Conservation (phyloP, 139 green algal genomes). For the Tetradesmus obliquus region DNA sequence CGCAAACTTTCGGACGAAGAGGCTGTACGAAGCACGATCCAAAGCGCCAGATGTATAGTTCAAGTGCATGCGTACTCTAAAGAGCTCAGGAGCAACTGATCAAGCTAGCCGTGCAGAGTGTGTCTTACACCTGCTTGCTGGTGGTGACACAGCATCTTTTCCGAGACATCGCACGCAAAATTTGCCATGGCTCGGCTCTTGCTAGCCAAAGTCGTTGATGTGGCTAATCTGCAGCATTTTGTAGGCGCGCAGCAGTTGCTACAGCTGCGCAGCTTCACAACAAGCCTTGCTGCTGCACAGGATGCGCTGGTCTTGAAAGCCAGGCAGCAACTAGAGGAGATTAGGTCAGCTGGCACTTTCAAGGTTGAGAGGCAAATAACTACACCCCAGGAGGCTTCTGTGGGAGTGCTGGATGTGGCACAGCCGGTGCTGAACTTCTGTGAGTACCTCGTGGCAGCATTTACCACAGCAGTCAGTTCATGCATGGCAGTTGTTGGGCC, state of each 20-base stretch:
- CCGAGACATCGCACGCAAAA: not conserved
- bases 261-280: not conserved
- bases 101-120: not conserved
- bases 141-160: not conserved
- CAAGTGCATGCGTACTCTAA: too few relatives aligned
- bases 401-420: constrained; percentile 20
- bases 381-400: constrained; percentile 46
- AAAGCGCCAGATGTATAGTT: too few relatives aligned
- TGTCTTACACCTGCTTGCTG: not conserved
- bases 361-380: constrained; percentile 65
- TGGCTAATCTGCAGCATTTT: not conserved
- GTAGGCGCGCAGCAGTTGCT: not conserved
- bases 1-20: not conserved
- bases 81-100: not conserved
- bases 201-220: not conserved
- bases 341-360: constrained; percentile 53
- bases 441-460: not conserved
- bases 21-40: not conserved
- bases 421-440: constrained; percentile 37
- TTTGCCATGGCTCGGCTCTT: not conserved
- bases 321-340: constrained; percentile 17
- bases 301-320: not conserved
- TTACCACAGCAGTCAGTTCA: not conserved
- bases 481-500: not conserved
- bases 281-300: not conserved